Evolutionary conservation across 1,284 basidiomycete species (phyloP), one percentile per base, ranked within the genome.

Genomic region (Ustilago loliicola): DNA sequence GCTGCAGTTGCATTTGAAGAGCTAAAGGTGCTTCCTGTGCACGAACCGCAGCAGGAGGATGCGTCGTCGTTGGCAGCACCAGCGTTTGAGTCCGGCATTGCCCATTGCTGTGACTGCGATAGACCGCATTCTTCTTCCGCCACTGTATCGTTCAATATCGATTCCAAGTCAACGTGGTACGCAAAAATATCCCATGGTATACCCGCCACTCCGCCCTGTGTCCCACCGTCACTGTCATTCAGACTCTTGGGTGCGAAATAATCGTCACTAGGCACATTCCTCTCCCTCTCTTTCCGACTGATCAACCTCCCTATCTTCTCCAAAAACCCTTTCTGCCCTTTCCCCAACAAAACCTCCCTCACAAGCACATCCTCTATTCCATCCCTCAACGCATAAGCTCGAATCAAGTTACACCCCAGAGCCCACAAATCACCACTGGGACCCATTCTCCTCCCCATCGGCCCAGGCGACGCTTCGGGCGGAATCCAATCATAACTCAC

Each of bases 401-500:
- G 62, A 19, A 85, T 82, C 36, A 85, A 47, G 50, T 85, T 85
- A 47, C 80, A 81, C 0, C 84, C 84, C 2, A 85, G 63, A 29
- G 84, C 84, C 80, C 80, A 85, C 36, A 85, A 56, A 57, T 85
- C 84, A 3, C 83, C 84, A 6, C 72, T 63, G 0, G 84, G 83
- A 2, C 84, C 84, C 74, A 80, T 85, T 17, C 82, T 60, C 17
- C 84, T 58, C 2, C 84, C 84, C 36, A 77, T 65, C n/a, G 71
- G 70, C 1, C 82, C 80, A 1, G 78, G 73, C 38, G 61, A 67
- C 13, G 83, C 78, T 58, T 85, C 84, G 2, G 84, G 84, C 5
- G 84, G 83, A 45, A 82, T 81, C 84, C 84, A 85, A 42, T 85
- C 84, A 48, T 81, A 83, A 55, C 78, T 80, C 19, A 82, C 75